A percentile compares a stretch with the other conserved stretches of the same genome.
Conservation (phyloP, 2,329 filamentous ascomycete species). For the Ophiocordyceps unilateralis region DNA sequence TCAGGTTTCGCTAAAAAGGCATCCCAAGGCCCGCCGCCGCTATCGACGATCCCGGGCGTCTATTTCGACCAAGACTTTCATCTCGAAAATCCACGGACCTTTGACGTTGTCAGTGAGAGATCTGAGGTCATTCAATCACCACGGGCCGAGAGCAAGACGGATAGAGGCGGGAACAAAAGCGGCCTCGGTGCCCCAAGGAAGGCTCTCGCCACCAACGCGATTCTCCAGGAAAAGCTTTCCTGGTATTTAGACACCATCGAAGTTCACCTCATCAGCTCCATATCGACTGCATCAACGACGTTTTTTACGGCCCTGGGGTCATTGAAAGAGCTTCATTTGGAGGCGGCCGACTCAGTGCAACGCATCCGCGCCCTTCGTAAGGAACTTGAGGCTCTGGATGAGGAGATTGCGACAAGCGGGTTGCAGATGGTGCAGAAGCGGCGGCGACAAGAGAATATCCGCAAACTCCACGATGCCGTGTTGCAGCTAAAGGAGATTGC, state of each 20-base stretch:
- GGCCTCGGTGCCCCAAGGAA: conserved; percentile 49
- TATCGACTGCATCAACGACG: conserved; percentile 85
- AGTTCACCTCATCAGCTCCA: conserved; percentile 89
- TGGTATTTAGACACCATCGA: conserved; percentile 99
- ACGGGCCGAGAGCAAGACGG: conserved; percentile 29
- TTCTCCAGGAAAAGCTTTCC: conserved; percentile 91
- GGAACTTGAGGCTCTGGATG: conserved; percentile 66
- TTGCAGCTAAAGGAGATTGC: conserved; percentile 69
- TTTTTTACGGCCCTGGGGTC: conserved; percentile 93
- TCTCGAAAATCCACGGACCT: conserved; percentile 87
- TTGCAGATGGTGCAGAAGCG: conserved; percentile 74
- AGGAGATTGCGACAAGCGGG: conserved; percentile 72
- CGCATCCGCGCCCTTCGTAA: conserved; percentile 67
- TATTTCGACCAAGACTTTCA: conserved; percentile 95
- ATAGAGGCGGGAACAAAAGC: conserved; percentile 39
- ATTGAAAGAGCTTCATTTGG: conserved; percentile 74
- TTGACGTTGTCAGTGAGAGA: conserved; percentile 89
- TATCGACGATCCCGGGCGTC: conserved; percentile 81
- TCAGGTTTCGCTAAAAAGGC: conserved; percentile 37
- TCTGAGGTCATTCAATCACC: conserved; percentile 79
- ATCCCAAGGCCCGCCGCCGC: conserved; percentile 58
- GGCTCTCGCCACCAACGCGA: conserved; percentile 86
- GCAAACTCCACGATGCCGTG: conserved; percentile 66
- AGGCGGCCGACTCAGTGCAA: conserved; percentile 79
- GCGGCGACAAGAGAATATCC: conserved; percentile 66